Conservation (phyloP, 2,329 filamentous ascomycete genomes). For the Phaeomoniella chlamydospora region DNA sequence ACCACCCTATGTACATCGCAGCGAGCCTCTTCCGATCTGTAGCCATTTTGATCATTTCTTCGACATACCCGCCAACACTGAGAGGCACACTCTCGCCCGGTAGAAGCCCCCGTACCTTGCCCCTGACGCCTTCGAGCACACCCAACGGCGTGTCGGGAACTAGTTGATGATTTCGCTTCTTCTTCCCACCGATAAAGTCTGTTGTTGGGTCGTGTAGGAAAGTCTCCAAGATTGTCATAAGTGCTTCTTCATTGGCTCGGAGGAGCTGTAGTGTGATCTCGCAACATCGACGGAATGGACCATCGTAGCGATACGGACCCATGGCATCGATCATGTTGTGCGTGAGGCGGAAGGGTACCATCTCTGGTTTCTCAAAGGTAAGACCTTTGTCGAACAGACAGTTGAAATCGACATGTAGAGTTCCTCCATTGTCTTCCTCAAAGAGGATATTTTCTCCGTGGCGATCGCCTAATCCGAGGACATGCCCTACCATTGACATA, state of each 20-base stretch:
- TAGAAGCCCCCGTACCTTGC: slow-evolving; percentile 73
- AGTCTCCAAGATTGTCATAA: slow-evolving; percentile 94
- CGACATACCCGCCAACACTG: slow-evolving; percentile 93
- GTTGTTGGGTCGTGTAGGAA: slow-evolving; percentile 96
- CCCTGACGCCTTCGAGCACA: slow-evolving; percentile 76
- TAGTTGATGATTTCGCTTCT: slow-evolving; percentile 26
- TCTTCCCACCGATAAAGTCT: slow-evolving; percentile 69
- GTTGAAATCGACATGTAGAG: slow-evolving; percentile 98
- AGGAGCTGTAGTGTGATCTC: slow-evolving; percentile 77
- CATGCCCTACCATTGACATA: slow-evolving; percentile 98
- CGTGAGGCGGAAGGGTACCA: slow-evolving; percentile 89
- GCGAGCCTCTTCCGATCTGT: slow-evolving; percentile 66
- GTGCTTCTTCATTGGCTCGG: slow-evolving; percentile 81
- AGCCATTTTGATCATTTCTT: slow-evolving; percentile 81
- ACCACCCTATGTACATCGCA: slow-evolving; percentile 97
- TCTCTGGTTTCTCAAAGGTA: slow-evolving; percentile 87
- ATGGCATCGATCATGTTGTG: slow-evolving; percentile 99
- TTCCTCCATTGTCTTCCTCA: slow-evolving; percentile 82
- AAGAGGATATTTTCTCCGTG: slow-evolving; percentile 96
- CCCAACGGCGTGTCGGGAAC: slow-evolving; percentile 58
- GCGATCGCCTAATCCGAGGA: slow-evolving; percentile 80
- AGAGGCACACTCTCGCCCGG: slow-evolving; percentile 81
- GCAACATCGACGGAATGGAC: slow-evolving; percentile 79
- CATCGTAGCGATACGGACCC: slow-evolving; percentile 81
- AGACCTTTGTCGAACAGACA: slow-evolving; percentile 97